Base-by-base conservation (phyloP, 768 basidiomycete species). In the Mycena rosella region DNA sequence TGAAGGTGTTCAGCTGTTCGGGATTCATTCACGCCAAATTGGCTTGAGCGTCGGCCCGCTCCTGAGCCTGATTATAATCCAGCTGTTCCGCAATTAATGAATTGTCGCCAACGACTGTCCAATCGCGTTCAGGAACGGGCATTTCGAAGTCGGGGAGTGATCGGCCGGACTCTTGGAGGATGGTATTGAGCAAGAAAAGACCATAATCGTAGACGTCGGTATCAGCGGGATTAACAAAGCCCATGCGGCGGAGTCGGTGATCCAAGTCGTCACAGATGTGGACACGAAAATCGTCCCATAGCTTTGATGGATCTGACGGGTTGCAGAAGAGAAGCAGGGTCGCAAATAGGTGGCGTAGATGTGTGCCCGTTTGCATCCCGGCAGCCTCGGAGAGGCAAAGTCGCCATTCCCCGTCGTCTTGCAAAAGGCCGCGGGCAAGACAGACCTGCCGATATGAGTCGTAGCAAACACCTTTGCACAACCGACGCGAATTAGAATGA, bases 381-480 rank as follows among this genome's bases (percentile, higher is more conserved):
- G 72, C 40, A 3, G 82, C 84, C 48, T 84, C 84, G 14, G 72
- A 13, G 0, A 85, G 71, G 62, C 83, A 85, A 20, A 62, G 71
- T 0, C 67, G 42, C 82, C 82, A 85, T 70, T 86, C 85, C 0
- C 75, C 71, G 72, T 86, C 83, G 74, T 84, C 79, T 44, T 82
- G 76, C 0, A 82, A 61, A 0, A 83, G 70, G 0, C 82, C 81
- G 3, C 74, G 63, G 7, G 77, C 78, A 26, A 67, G 59, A n/a
- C 65, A 67, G 36, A 24, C 65, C 27, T 56, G 49, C 14, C 51
- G 60, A 34, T 51, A 67, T 1, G 59, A 32, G 6, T 51, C 60
- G 26, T 52, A 52, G 27, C 60, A 49, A 44, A 61, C 11, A 27
- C 60, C 53, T 51, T 6, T n/a, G n/a, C n/a, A n/a, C n/a, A n/a